phyloP scores from a whole-genome alignment of 202 grass and related monocot species.

The Schoenoplectus triqueter region DNA sequence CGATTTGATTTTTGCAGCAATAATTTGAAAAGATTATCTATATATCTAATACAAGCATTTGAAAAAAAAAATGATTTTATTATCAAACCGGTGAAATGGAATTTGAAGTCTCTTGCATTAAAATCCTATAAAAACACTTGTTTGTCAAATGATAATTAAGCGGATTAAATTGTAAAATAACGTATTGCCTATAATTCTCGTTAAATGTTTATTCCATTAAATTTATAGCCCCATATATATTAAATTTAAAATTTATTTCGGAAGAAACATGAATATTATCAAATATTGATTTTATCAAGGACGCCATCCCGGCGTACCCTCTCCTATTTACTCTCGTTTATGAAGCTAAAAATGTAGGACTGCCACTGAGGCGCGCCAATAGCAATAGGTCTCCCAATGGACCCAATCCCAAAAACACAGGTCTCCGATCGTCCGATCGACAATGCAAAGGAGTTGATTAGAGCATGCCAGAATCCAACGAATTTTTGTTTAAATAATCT shows the following conservation, averaged over 20 bases:
- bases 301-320: background rate
- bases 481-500: too few species aligned
- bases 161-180: too few species aligned
- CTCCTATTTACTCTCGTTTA: background rate
- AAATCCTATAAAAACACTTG: too few species aligned
- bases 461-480: background rate
- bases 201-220: background rate
- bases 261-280: background rate
- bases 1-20: too few species aligned
- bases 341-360: background rate
- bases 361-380: background rate
- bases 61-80: too few species aligned
- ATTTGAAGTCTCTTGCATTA: too few species aligned
- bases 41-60: too few species aligned
- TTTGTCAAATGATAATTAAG: too few species aligned
- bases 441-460: background rate
- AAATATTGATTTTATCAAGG: constrained; percentile 16
- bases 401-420: background rate
- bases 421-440: background rate
- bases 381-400: background rate
- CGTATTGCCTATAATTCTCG: too few species aligned
- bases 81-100: too few species aligned
- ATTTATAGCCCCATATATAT: background rate
- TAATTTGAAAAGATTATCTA: too few species aligned
- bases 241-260: background rate